These are phyloP conservation scores for sunflower (Helianthus annuus) DNA, from an alignment of 129 eudicot genomes.

Conservation along the genomic window DNA sequence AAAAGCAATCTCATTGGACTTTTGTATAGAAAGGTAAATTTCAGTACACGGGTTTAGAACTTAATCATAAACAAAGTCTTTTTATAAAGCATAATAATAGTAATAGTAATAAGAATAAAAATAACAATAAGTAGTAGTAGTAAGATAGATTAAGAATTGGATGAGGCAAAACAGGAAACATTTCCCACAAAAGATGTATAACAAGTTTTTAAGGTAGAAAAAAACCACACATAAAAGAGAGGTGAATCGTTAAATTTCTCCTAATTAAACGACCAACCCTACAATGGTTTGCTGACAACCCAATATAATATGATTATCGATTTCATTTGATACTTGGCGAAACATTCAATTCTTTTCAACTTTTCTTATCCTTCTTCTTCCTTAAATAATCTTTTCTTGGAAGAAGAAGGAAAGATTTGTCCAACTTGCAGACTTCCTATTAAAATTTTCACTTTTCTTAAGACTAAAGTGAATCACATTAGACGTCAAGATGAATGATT, in stretches of 20 bases:
- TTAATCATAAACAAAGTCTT: neutral
- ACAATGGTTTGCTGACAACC: constrained; percentile 13
- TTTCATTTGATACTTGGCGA: constrained; percentile 3
- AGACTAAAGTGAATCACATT: constrained; percentile 22
- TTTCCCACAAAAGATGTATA: neutral
- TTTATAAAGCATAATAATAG: too few relatives aligned
- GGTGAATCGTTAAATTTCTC: constrained; percentile 10
- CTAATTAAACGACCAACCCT: constrained; percentile 26
- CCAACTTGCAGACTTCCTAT: constrained; percentile 22
- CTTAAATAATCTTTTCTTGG: constrained; percentile 22
- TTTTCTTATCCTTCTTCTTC: constrained; percentile 44
- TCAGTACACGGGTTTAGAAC: neutral
- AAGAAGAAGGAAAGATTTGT: constrained; percentile 39
- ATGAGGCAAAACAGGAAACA: neutral
- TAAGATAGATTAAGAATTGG: neutral
- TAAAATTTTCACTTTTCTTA: neutral
- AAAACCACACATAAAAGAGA: constrained; percentile 17
- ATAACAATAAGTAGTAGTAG: too few relatives aligned
- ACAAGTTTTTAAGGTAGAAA: neutral
- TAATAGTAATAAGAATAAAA: too few relatives aligned
- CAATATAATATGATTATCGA: constrained; percentile 2
- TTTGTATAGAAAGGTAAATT: too few relatives aligned
- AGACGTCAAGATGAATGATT: constrained; percentile 38
- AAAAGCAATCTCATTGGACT: too few relatives aligned
- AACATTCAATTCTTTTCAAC: constrained; percentile 21